A percentile compares a stretch with the other conserved stretches of the same genome.
These are phyloP conservation scores for Huntiella savannae DNA, from an alignment of 2,329 filamentous ascomycete genomes.

Conservation along the genomic window DNA sequence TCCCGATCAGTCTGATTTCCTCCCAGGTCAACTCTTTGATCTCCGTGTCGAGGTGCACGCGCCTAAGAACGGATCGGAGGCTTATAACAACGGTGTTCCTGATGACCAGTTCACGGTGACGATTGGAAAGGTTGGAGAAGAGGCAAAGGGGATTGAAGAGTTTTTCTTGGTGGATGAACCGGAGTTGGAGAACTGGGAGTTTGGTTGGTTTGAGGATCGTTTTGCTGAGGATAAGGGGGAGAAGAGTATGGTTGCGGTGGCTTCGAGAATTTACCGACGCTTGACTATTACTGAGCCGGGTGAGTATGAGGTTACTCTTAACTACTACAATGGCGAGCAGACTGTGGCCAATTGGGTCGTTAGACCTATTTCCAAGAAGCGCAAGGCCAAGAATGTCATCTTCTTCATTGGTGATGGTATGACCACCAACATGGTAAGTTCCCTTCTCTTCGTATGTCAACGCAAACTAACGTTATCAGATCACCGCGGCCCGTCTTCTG, in stretches of 20 bases:
- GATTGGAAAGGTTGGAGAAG: constrained; percentile 43
- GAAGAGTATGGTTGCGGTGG: constrained; percentile 59
- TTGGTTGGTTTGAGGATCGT: constrained; percentile 70
- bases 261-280: constrained; percentile 58
- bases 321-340: constrained; percentile 52
- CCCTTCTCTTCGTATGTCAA: neutral
- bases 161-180: constrained; percentile 57
- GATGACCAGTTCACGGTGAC: constrained; percentile 61
- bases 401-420: constrained; percentile 62
- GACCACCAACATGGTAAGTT: constrained; percentile 48
- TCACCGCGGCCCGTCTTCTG: constrained; percentile 61
- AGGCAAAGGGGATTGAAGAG: constrained; percentile 34
- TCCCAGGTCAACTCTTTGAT: constrained; percentile 69
- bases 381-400: constrained; percentile 69
- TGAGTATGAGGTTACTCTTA: constrained; percentile 56
- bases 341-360: constrained; percentile 64
- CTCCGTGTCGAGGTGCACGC: constrained; percentile 69
- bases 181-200: constrained; percentile 60
- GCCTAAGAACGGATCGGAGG: constrained; percentile 63
- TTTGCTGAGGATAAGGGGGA: constrained; percentile 55
- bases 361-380: constrained; percentile 45
- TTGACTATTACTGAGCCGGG: constrained; percentile 63
- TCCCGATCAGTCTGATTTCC: constrained; percentile 54
- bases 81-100: constrained; percentile 46
- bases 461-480: constrained; percentile 18